Evolutionary conservation across 345 rosid genomes (phyloP).

Genomic region (Bruguiera parviflora): DNA sequence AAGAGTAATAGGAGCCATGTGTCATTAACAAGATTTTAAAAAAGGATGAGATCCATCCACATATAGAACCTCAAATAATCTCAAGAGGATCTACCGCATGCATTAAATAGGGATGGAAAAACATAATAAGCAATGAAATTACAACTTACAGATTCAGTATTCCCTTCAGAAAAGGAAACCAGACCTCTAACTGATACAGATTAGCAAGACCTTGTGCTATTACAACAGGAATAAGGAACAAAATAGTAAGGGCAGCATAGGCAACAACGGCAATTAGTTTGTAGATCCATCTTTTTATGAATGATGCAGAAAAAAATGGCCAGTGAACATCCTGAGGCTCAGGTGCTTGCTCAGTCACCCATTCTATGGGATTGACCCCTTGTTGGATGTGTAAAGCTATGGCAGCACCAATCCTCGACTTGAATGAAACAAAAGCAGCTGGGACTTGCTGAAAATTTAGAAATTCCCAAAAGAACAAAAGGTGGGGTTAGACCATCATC

Average conservation of each 20-base stretch:
- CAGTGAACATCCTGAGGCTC: constrained; percentile 82
- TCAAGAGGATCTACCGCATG: background rate
- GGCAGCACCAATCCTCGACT: constrained; percentile 74
- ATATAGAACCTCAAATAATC: background rate
- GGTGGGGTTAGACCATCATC: constrained; percentile 13
- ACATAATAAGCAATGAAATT: constrained; percentile 1
- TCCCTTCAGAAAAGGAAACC: constrained; percentile 72
- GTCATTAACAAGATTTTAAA: background rate
- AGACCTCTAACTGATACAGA: constrained; percentile 68
- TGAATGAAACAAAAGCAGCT: constrained; percentile 90
- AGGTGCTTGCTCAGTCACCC: constrained; percentile 90
- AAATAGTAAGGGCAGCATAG: constrained; percentile 50
- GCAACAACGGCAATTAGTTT: constrained; percentile 53
- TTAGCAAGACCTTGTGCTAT: constrained; percentile 91
- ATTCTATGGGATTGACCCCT: constrained; percentile 73
- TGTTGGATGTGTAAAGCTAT: constrained; percentile 70
- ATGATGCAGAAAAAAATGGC: constrained; percentile 86
- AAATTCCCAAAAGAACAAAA: constrained; percentile 11
- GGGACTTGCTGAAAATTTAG: constrained; percentile 63
- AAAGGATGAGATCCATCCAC: background rate
- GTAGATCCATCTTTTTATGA: constrained; percentile 68
- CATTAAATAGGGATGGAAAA: background rate
- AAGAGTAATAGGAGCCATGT: too few relatives aligned
- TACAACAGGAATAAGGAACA: constrained; percentile 72
- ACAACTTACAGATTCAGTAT: constrained; percentile 63